phyloP scores from a whole-genome alignment of 805 yeast genomes.

The Lachancea sp. region DNA sequence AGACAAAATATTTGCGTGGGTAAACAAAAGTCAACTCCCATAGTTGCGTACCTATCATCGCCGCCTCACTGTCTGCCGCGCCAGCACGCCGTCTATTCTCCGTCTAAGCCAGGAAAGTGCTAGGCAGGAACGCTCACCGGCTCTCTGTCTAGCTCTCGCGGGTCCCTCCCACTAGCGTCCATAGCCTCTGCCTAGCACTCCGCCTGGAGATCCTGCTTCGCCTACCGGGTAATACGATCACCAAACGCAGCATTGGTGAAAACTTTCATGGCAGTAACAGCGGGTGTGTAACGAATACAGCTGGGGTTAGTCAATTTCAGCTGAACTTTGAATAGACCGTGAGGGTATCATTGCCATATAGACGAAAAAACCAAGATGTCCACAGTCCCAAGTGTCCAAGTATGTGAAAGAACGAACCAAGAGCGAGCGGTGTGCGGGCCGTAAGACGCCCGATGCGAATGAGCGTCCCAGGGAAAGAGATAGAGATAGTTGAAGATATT shows the following conservation, averaged over 20 bases:
- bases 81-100: too few relatives aligned
- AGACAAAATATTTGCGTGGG: too few relatives aligned
- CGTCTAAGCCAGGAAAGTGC: background rate
- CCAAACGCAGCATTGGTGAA: constrained; percentile 1
- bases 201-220: background rate
- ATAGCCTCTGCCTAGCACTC: constrained; percentile 1
- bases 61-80: too few relatives aligned
- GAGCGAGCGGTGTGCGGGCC: background rate
- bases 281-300: background rate
- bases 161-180: background rate
- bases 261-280: constrained; percentile 8
- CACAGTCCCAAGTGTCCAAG: constrained; percentile 83
- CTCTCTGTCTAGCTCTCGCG: background rate
- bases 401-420: constrained; percentile 39
- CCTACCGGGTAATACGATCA: constrained; percentile 1
- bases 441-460: background rate
- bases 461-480: background rate
- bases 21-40: too few relatives aligned
- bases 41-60: too few relatives aligned
- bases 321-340: background rate
- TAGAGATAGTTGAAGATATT: background rate
- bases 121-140: background rate
- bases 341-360: constrained; percentile 12
- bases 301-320: background rate
- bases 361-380: constrained; percentile 47